Conservation (phyloP, 495 filamentous ascomycete species). For the Xylaria longipes region DNA sequence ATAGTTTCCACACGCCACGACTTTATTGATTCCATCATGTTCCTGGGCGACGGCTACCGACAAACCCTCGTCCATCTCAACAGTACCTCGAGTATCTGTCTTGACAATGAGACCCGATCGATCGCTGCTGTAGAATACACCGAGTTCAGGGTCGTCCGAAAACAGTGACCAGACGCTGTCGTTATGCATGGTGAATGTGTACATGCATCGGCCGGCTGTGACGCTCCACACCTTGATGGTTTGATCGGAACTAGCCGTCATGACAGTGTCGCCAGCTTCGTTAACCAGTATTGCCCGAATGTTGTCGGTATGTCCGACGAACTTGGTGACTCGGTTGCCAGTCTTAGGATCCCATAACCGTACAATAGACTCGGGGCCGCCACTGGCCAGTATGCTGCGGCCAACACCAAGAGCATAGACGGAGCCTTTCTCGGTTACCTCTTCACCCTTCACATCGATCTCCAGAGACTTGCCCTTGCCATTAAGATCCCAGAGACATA, state of each 20-base stretch:
- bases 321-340: conserved; percentile 90
- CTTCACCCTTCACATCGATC: conserved; percentile 81
- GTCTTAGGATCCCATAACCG: conserved; percentile 91
- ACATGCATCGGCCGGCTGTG: conserved; percentile 91
- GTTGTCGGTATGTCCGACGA: conserved; percentile 98
- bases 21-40: conserved; percentile 84
- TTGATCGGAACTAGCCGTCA: conserved; percentile 95
- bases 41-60: conserved; percentile 90
- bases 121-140: conserved; percentile 93
- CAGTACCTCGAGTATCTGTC: conserved; percentile 79
- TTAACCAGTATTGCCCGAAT: conserved; percentile 90
- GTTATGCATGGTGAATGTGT: conserved; percentile 98
- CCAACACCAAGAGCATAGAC: conserved; percentile 87
- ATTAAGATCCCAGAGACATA: conserved; percentile 91
- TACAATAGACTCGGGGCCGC: conserved; percentile 92
- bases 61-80: conserved; percentile 81
- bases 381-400: conserved; percentile 80
- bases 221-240: conserved; percentile 98
- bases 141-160: conserved; percentile 83
- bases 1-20: conserved; percentile 78
- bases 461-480: conserved; percentile 83
- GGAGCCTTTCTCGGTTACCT: conserved; percentile 87
- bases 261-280: conserved; percentile 83
- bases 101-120: conserved; percentile 90
- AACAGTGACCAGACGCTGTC: conserved; percentile 97